Conservation (phyloP, 148 eudicot genomes). For the Nepenthes mirabilis region DNA sequence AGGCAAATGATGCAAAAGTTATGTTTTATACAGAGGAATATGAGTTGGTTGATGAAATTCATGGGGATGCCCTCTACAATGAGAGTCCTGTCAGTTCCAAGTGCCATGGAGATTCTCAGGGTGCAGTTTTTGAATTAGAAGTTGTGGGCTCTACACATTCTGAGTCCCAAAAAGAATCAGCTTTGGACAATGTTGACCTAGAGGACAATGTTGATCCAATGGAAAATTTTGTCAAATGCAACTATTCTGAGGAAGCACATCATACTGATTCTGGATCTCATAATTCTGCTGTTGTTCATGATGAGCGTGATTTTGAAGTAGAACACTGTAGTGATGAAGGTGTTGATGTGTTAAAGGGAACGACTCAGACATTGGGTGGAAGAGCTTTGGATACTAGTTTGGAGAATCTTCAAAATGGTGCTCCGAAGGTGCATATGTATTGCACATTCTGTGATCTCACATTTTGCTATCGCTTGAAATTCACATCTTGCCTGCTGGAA, state of each 20-base stretch:
- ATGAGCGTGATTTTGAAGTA: constrained; percentile 10
- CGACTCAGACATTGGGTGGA: neutral
- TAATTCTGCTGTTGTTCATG: constrained; percentile 2
- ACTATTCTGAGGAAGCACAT: constrained; percentile 10
- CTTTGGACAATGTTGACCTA: neutral
- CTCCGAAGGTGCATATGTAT: constrained; percentile 21
- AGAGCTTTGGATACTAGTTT: constrained; percentile 7
- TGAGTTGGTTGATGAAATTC: constrained; percentile 11
- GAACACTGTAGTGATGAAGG: constrained; percentile 6
- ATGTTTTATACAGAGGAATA: constrained; percentile 8
- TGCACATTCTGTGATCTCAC: constrained; percentile 3
- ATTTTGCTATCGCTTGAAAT: neutral
- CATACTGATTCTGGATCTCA: constrained; percentile 12
- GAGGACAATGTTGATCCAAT: neutral
- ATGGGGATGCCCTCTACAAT: constrained; percentile 7
- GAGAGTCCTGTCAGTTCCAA: constrained; percentile 3
- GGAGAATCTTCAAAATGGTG: constrained; percentile 6
- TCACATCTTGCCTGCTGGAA: neutral
- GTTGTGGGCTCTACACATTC: constrained; percentile 9
- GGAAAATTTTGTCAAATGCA: constrained; percentile 4
- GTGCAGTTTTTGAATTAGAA: constrained; percentile 12
- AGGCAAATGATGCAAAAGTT: constrained; percentile 3
- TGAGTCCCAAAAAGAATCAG: constrained; percentile 15
- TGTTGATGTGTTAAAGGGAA: constrained; percentile 8
- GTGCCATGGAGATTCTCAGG: constrained; percentile 10